Base-by-base conservation (phyloP, 106 monocot species). In the Vanilla planifolia region DNA sequence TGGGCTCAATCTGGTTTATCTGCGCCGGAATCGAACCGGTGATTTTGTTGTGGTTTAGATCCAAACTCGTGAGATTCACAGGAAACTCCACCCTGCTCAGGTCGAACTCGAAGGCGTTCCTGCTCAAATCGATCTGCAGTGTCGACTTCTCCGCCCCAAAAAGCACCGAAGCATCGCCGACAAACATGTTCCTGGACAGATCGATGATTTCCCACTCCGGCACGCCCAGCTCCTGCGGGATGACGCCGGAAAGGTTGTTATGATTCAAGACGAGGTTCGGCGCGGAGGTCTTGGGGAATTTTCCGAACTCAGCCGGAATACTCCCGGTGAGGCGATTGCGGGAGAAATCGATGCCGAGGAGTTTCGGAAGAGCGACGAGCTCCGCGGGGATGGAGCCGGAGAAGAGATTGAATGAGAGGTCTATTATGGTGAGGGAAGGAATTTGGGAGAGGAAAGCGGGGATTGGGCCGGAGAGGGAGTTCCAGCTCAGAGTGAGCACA, bases 71-170 rank as follows among this genome's bases (percentile, higher is more conserved):
- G 48, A 76, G 43, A 20, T 45, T 48, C 47, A 33, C 27, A 14
- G 75, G 82, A 48, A 79, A 82, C 3, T 8, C 61, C 29, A 72
- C 73, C 26, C 25, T 25, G 29, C 58, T 72, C 37, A 87, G 55
- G 57, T 87, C 82, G 56, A 87, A 87, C 24, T 27, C 43, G 23
- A 87, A 52, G 62, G 23, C 8, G 61, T 87, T 82, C 55, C 75
- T 15, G 21, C 75, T 65, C 34, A 87, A 43, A 40, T 76, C 61
- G 10, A 87, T 62, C 40, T 41, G 25, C 10, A 26, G 28, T 11
- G 62, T 59, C 6, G 51, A 33, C 33, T 75, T 78, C 9, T 44
- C 48, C 33, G 43, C 36, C 1, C 65, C 72, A 37, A 87, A 82
- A 48, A 82, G 19, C 43, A 75, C 62, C 27, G 78, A 79, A 0